Evolutionary conservation across 495 filamentous ascomycete species (phyloP).

Genomic region (Lasiosphaeris hirsuta): DNA sequence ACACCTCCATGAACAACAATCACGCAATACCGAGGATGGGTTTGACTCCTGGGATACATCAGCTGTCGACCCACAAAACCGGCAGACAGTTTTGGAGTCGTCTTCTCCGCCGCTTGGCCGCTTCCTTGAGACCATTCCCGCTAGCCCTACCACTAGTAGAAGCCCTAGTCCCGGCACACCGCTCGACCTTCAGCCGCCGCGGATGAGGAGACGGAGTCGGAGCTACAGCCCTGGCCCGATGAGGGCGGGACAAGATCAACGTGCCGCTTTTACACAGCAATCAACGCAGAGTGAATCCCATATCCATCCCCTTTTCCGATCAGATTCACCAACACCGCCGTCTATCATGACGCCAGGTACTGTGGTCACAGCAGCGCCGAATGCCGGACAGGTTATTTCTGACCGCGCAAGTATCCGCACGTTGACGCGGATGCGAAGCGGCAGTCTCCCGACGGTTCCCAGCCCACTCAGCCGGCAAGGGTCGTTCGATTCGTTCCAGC

Average conservation of each 20-base stretch:
- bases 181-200: slow-evolving; percentile 42
- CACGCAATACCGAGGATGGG: slow-evolving; percentile 44
- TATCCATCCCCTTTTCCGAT: slow-evolving; percentile 83
- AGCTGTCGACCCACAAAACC: slow-evolving; percentile 54
- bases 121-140: slow-evolving; percentile 60
- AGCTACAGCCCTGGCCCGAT: slow-evolving; percentile 42
- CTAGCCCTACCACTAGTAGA: slow-evolving; percentile 49
- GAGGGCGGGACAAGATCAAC: slow-evolving; percentile 23
- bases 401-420: slow-evolving; percentile 50
- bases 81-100: slow-evolving; percentile 49
- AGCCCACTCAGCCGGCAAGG: slow-evolving; percentile 50
- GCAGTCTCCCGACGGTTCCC: slow-evolving; percentile 54
- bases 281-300: slow-evolving; percentile 58
- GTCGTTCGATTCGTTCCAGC: slow-evolving; percentile 46
- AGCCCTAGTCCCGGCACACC: slow-evolving; percentile 48
- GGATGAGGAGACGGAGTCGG: slow-evolving; percentile 35
- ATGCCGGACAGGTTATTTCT: slow-evolving; percentile 64
- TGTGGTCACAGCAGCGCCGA: slow-evolving; percentile 65
- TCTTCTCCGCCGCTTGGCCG: slow-evolving; percentile 41
- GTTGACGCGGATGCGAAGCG: slow-evolving; percentile 66
- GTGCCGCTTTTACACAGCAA: slow-evolving; percentile 34
- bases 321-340: slow-evolving; percentile 67
- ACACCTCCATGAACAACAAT: slow-evolving; percentile 26
- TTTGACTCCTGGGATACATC: slow-evolving; percentile 71
- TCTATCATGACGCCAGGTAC: slow-evolving; percentile 66